Percentiles rank a stretch among this genome's conserved stretches.
phyloP scores from a whole-genome alignment of 139 green algal species.

The Coelastrella sp. region DNA sequence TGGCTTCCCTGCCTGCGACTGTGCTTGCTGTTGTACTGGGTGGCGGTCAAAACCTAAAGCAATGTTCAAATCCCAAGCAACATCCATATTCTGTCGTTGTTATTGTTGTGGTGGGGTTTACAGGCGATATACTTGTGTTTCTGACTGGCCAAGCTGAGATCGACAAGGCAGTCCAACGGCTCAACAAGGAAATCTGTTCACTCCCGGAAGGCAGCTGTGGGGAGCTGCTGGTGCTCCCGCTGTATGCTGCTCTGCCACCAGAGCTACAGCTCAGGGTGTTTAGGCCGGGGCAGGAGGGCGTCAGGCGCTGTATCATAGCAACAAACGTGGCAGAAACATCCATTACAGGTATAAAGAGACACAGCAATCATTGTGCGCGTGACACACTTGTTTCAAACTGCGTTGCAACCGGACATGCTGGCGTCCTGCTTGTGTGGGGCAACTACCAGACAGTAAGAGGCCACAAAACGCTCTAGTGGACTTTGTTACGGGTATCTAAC shows the following conservation, averaged over 20 bases:
- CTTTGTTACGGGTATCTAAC: no score
- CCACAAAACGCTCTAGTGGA: no score
- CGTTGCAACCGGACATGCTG: not conserved
- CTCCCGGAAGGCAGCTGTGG: constrained; percentile 69
- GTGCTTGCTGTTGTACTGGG: no score
- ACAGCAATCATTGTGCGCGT: not conserved
- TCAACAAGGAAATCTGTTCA: constrained; percentile 68
- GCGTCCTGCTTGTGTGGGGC: no score
- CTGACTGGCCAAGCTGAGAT: constrained; percentile 96
- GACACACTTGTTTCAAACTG: not conserved
- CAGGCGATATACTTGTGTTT: constrained; percentile 96
- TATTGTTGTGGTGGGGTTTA: not conserved
- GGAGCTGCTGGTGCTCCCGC: constrained; percentile 88
- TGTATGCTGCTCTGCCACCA: constrained; percentile 93
- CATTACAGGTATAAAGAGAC: constrained; percentile 84
- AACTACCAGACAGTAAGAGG: no score
- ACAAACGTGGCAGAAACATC: constrained; percentile 99
- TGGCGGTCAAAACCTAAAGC: no score
- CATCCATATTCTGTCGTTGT: not conserved
- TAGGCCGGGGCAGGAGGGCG: constrained; percentile 69
- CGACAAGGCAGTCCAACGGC: constrained; percentile 72
- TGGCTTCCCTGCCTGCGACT: no score
- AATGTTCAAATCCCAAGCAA: not conserved
- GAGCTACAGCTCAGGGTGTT: constrained; percentile 93
- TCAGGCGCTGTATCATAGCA: constrained; percentile 90